Evolutionary conservation across 164 flowering plant species (phyloP).

Genomic region (Stephania japonica): DNA sequence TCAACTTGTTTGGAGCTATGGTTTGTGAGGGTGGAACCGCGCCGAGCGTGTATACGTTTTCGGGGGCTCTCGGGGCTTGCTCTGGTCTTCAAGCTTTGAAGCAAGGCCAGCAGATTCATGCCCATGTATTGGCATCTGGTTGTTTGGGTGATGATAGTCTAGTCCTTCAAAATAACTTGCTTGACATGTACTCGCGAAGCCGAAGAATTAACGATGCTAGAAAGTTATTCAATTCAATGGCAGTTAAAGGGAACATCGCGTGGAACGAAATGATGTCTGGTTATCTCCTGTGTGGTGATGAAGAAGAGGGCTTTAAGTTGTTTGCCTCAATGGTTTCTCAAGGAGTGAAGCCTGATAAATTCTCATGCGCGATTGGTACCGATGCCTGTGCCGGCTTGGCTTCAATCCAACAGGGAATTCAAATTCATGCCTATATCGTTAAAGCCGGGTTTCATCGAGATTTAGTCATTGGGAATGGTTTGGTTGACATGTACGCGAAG

Average conservation of each 20-base stretch:
- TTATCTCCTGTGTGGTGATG: conserved; percentile 10
- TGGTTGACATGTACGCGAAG: conserved; percentile 22
- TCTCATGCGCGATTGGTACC: conserved; percentile 17
- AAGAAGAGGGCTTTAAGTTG: conserved; percentile 14
- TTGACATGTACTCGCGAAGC: conserved; percentile 16
- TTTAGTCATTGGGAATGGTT: conserved; percentile 15
- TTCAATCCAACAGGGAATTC: conserved; percentile 18
- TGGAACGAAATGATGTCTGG: conserved; percentile 25
- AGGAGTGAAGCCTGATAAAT: conserved; percentile 16
- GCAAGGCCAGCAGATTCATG: conserved; percentile 20
- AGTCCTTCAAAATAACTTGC: conserved; percentile 15
- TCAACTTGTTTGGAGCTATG: conserved; percentile 9
- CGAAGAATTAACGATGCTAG: not conserved
- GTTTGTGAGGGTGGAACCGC: not conserved
- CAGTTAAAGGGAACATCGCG: conserved; percentile 2
- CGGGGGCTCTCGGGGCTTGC: conserved; percentile 18
- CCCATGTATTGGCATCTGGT: conserved; percentile 6
- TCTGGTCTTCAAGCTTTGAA: conserved; percentile 15
- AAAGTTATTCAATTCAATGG: conserved; percentile 10
- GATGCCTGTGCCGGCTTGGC: conserved; percentile 19
- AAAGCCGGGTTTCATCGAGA: conserved; percentile 21
- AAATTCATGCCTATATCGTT: conserved; percentile 18
- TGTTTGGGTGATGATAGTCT: not conserved
- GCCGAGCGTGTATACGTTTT: conserved; percentile 17
- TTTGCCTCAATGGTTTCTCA: conserved; percentile 13